Evolutionary conservation across 345 rosid genomes (phyloP), one percentile per base, ranked within the genome.

Genomic region (Ailanthus altissimus): DNA sequence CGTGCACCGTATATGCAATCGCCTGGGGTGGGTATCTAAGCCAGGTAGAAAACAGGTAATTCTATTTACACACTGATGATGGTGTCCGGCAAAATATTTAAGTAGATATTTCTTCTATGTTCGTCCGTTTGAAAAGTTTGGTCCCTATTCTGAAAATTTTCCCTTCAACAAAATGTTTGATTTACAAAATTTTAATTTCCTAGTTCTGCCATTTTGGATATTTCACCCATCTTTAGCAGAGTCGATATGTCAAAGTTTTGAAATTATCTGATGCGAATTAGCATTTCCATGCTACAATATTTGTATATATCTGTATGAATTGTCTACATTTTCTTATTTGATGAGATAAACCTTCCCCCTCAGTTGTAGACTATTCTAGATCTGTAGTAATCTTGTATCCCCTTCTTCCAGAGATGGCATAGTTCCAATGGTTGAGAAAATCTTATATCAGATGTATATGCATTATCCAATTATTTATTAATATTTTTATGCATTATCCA

Each of bases 1-100:
- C 75, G 97, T 93, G 75, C 99, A 93, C 79, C 94, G 98, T 72
- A 95, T 93, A 73, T 84, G 96, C 83, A 95, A 93, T 79, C 86
- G 99, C 70, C 98, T 95, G 72, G 98, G 97, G 60, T 95, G 99
- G 99, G 99, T 95, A 67, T 84, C 89, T 72, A 84, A 82, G 78
- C 84, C 79, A 60, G 91, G 92, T 84, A 86, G 89, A 51, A 89
- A 86, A 73, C 89, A 85, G 92, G 96, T 90, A 81, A 5, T 0
- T 63, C 62, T 62, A 62, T 61, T 21, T 72, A 21, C 64, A 46
- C 40, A 51, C 42, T 51, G 61, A 21, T 58, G 60, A 61, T 62
- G 53, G 40, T 61, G 79, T 63, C 58, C 42, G 45, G 1, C 5
- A 11, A 10, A 9, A 21, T 21, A 46, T 77, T 66, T 5, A 6